phyloP scores from a whole-genome alignment of 306 rosid genomes.

The Datisca glomerata region DNA sequence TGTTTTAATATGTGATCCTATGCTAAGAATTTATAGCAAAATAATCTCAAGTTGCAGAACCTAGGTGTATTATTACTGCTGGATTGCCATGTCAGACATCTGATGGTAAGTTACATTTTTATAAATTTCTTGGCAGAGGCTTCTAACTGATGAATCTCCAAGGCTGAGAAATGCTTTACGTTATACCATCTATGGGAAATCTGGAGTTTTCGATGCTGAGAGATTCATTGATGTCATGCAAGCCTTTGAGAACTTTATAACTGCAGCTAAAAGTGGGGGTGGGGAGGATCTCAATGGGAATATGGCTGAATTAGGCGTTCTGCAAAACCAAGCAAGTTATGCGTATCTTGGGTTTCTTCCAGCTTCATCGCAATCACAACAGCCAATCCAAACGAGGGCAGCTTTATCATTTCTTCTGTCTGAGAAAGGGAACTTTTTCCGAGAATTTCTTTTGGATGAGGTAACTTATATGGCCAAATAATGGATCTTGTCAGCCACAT shows the following conservation, averaged over 20 bases:
- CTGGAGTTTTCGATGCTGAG: constrained; percentile 92
- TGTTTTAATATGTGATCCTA: no score
- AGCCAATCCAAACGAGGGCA: constrained; percentile 86
- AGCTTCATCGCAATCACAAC: constrained; percentile 23
- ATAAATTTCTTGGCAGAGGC: constrained; percentile 49
- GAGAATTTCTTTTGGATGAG: constrained; percentile 97
- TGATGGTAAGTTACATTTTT: constrained; percentile 6
- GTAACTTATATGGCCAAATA: no score
- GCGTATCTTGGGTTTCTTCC: constrained; percentile 37
- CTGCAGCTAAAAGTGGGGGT: constrained; percentile 99
- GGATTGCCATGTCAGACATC: no score
- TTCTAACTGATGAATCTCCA: constrained; percentile 96
- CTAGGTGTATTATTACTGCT: no score
- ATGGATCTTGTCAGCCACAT: no score
- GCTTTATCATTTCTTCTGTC: constrained; percentile 84
- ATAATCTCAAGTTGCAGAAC: no score
- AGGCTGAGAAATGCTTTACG: constrained; percentile 80
- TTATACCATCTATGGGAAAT: constrained; percentile 89
- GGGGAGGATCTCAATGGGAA: constrained; percentile 69
- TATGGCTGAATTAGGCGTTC: constrained; percentile 86
- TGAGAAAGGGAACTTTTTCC: constrained; percentile 80
- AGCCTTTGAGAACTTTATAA: constrained; percentile 91
- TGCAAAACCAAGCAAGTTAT: constrained; percentile 33
- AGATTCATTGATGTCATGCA: constrained; percentile 99
- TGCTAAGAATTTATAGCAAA: neutral